phyloP scores from a whole-genome alignment of 306 rosid genomes.

The Gastrolobium bilobum region DNA sequence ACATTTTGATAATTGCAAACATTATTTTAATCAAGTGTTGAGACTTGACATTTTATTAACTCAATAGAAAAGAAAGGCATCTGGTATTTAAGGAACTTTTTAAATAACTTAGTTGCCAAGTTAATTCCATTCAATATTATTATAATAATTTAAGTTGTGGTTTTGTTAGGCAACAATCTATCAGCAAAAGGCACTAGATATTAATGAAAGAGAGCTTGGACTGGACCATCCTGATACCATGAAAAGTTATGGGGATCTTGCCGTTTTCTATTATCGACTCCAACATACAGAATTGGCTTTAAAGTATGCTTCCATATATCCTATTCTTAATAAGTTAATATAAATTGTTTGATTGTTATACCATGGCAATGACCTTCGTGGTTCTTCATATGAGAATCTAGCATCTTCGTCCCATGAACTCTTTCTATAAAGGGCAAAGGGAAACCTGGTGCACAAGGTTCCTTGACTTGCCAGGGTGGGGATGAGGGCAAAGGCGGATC shows the following conservation, averaged over 20 bases:
- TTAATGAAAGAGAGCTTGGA: conserved; percentile 98
- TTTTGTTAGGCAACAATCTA: conserved; percentile 87
- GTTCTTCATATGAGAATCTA: conserved; percentile 37
- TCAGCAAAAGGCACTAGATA: conserved; percentile 98
- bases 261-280: conserved; percentile 98
- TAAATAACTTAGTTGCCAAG: conserved; percentile 3
- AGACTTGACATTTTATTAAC: conserved; percentile 18
- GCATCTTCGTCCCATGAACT: no score
- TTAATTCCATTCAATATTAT: conserved; percentile 27
- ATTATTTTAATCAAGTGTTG: conserved; percentile 6
- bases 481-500: no score
- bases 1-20: conserved; percentile 15
- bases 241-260: conserved; percentile 99
- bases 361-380: conserved; percentile 16
- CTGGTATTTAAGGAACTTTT: conserved; percentile 18
- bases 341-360: conserved; percentile 20
- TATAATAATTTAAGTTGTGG: conserved; percentile 31
- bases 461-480: no score
- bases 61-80: conserved; percentile 2
- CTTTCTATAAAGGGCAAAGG: no score
- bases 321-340: conserved; percentile 8
- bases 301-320: conserved; percentile 70
- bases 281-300: conserved; percentile 97
- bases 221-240: conserved; percentile 99
- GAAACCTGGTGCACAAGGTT: no score